Evolutionary conservation across 2,329 filamentous ascomycete genomes (phyloP), one percentile per base, ranked within the genome.

Genomic region (Fusarium miscanthi): DNA sequence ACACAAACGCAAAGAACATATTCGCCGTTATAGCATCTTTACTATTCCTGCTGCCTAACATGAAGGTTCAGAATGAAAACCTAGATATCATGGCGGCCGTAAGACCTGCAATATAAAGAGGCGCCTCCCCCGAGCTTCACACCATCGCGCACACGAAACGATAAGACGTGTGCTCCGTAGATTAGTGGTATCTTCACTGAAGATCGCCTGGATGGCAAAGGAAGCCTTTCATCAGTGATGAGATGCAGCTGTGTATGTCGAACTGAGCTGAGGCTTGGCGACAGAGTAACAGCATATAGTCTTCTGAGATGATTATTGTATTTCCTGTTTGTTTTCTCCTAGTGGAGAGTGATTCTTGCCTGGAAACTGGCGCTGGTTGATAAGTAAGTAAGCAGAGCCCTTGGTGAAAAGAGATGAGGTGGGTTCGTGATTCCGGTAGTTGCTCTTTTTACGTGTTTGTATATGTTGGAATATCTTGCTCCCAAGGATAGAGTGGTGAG

Each of bases 291-390:
- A 59, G 42, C 53, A 6, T 49, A 59, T 17, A 58, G 35, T 59
- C 30, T 35, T 63, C 60, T 63, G 42, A 63, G 53, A 49, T 63
- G 52, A 37, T 62, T 17, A 51, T 40, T 51, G 27, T 35, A 17
- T 27, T 59, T 59, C 51, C 56, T 49, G 19, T 8, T 25, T 33
- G 43, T 40, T 10, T 40, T 33, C 35, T 51, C 56, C 23, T 10
- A 35, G 48, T 51, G 10, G 35, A 51, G 21, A 40, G 43, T 33
- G 27, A 21, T 59, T 25, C 16, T 40, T 51, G 17, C 35, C 25
- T 25, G 6, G 25, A 38, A 21, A n/a, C 19, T 31, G 8, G 11
- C 16, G 11, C 42, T 40, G 21, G 27, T 23, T 21, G 19, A 30
- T 14, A 30, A 14, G 8, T 21, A 27, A 25, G 16, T 27, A 45